These are phyloP conservation scores for Pluteus cervinus DNA, from an alignment of 768 basidiomycete species.

Conservation along the genomic window DNA sequence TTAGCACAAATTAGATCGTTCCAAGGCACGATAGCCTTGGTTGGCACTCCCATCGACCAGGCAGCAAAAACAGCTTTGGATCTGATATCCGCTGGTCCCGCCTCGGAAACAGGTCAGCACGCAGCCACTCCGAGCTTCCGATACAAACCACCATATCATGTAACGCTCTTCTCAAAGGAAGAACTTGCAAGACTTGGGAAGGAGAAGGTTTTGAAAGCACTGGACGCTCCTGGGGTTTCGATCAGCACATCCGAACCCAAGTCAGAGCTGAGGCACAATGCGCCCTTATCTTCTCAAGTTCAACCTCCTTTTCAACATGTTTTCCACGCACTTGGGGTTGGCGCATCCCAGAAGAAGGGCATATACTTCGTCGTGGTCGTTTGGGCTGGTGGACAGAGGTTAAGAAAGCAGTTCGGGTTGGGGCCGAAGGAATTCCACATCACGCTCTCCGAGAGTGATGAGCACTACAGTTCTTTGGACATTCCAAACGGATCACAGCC, in stretches of 20 bases:
- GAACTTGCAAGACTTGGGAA: conserved; percentile 1
- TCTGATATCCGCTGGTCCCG: too few relatives aligned
- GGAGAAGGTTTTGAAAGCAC: neutral
- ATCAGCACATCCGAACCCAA: conserved; percentile 4
- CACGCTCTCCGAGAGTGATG: conserved; percentile 35
- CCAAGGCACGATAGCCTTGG: too few relatives aligned
- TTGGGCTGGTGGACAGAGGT: conserved; percentile 47
- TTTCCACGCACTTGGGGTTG: conserved; percentile 33
- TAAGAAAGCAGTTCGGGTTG: conserved; percentile 43
- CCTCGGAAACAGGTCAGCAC: too few relatives aligned
- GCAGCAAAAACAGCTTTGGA: too few relatives aligned
- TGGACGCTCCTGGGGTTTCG: conserved; percentile 1
- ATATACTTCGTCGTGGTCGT: conserved; percentile 46
- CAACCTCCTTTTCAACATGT: conserved; percentile 15
- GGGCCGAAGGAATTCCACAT: conserved; percentile 52
- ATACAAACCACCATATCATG: conserved; percentile 6
- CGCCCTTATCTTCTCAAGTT: neutral
- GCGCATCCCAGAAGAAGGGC: conserved; percentile 23
- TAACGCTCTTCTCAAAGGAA: conserved; percentile 4
- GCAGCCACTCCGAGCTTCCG: too few relatives aligned
- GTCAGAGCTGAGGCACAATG: conserved; percentile 1
- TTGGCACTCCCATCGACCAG: too few relatives aligned
- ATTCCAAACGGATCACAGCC: too few relatives aligned
- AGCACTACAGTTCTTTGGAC: too few relatives aligned
- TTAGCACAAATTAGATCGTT: too few relatives aligned